phyloP scores from a whole-genome alignment of 495 filamentous ascomycete species.

The Neurospora sp. region DNA sequence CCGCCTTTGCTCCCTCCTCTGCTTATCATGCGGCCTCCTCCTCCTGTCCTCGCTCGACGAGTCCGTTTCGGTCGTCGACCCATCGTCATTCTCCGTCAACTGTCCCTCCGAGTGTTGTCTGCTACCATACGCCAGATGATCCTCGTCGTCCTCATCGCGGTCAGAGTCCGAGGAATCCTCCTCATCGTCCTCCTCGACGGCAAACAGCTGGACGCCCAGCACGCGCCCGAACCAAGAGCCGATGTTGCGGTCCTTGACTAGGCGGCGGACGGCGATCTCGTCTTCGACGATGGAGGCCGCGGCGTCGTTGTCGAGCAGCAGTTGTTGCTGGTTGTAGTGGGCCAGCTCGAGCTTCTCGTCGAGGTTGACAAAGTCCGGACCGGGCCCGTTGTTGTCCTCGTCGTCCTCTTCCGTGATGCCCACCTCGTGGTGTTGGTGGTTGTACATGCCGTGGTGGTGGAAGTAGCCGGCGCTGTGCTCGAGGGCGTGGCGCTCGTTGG shows the following conservation, averaged over 20 bases:
- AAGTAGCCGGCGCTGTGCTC: slow-evolving; percentile 36
- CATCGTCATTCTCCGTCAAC: slow-evolving; percentile 24
- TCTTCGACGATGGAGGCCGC: slow-evolving; percentile 24
- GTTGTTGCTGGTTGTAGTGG: slow-evolving; percentile 5
- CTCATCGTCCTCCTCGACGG: slow-evolving; percentile 49
- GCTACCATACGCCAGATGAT: not conserved
- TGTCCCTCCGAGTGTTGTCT: not conserved
- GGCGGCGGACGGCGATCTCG: slow-evolving; percentile 43
- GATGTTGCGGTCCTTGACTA: slow-evolving; percentile 51
- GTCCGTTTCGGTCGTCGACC: slow-evolving; percentile 16
- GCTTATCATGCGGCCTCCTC: slow-evolving; percentile 17
- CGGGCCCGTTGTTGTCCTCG: slow-evolving; percentile 30
- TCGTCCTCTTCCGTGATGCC: slow-evolving; percentile 5
- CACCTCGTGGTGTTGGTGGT: slow-evolving; percentile 7
- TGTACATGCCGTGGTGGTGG: slow-evolving; percentile 12
- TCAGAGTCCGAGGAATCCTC: slow-evolving; percentile 24
- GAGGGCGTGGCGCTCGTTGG: not conserved
- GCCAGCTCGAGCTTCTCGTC: slow-evolving; percentile 37
- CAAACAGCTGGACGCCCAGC: slow-evolving; percentile 68
- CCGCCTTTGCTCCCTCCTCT: slow-evolving; percentile 13
- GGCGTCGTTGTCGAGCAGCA: slow-evolving; percentile 20
- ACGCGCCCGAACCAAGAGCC: slow-evolving; percentile 65
- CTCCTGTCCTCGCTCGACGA: slow-evolving; percentile 31
- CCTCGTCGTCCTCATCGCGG: slow-evolving; percentile 32
- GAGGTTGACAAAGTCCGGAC: slow-evolving; percentile 52